Evolutionary conservation across 2,329 filamentous ascomycete species (phyloP).

Genomic region (Talaromyces sp.): DNA sequence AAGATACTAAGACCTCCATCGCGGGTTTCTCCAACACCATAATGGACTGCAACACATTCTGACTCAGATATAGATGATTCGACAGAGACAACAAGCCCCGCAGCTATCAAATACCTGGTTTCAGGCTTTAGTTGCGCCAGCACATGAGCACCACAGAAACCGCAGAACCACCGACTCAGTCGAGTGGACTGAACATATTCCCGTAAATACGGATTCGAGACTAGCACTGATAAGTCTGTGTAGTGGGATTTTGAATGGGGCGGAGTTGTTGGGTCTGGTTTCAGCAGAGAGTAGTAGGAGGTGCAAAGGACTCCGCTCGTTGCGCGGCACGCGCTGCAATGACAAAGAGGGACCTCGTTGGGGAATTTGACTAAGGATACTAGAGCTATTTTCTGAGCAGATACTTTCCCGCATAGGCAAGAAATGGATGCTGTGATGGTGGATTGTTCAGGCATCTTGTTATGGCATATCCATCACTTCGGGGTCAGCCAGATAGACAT

Average conservation of each 20-base stretch:
- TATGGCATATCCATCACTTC: not conserved
- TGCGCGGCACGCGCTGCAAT: constrained; percentile 51
- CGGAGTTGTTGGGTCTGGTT: constrained; percentile 20
- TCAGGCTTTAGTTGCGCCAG: constrained; percentile 27
- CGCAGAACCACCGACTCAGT: constrained; percentile 49
- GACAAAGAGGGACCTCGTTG: constrained; percentile 43
- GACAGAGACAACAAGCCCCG: constrained; percentile 27
- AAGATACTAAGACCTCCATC: constrained; percentile 31
- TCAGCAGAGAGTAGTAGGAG: constrained; percentile 43
- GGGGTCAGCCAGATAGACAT: not conserved
- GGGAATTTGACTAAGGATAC: constrained; percentile 21
- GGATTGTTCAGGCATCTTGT: constrained; percentile 5
- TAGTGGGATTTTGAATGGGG: not conserved
- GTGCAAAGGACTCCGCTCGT: constrained; percentile 47
- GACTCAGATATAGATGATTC: constrained; percentile 18
- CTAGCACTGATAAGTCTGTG: not conserved
- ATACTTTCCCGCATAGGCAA: constrained; percentile 29
- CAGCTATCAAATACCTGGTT: constrained; percentile 32
- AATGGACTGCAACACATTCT: constrained; percentile 26
- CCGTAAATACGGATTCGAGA: constrained; percentile 35
- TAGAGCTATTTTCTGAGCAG: constrained; percentile 26
- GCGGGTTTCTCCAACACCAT: constrained; percentile 25
- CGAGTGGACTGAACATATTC: constrained; percentile 44
- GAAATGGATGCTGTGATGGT: constrained; percentile 19
- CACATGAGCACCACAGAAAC: constrained; percentile 49